Percentiles rank a stretch among this genome's conserved stretches.
Evolutionary conservation across 2,329 filamentous ascomycete genomes (phyloP).

Genomic region (Nannizziopsis barbatae): DNA sequence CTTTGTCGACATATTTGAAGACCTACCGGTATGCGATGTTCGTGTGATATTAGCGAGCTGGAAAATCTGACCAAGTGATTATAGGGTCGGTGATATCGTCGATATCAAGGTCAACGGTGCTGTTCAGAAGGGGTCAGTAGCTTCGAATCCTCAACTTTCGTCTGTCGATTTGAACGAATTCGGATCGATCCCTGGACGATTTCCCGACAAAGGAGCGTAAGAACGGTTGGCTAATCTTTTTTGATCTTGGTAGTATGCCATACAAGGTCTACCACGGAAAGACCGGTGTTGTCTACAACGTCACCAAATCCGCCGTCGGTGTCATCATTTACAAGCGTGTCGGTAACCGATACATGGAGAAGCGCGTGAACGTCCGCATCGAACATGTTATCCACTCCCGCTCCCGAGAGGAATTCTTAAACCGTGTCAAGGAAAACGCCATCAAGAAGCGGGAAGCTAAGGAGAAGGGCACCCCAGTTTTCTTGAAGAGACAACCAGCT

Average conservation of each 20-base stretch:
- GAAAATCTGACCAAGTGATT: constrained; percentile 16
- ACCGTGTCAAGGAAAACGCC: constrained; percentile 93
- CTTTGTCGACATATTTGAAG: constrained; percentile 85
- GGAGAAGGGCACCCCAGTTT: constrained; percentile 71
- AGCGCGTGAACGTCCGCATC: constrained; percentile 97
- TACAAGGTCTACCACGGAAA: constrained; percentile 99
- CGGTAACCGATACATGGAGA: constrained; percentile 99
- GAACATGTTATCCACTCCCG: constrained; percentile 94
- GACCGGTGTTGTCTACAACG: constrained; percentile 97
- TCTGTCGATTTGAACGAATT: too few species aligned
- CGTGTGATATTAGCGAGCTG: constrained; percentile 15
- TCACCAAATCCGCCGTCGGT: constrained; percentile 93
- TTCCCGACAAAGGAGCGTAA: background rate
- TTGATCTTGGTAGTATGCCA: constrained; percentile 59
- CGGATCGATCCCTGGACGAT: background rate
- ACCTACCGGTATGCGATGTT: constrained; percentile 63
- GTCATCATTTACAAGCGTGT: constrained; percentile 99
- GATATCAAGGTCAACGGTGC: constrained; percentile 98
- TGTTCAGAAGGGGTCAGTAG: constrained; percentile 85
- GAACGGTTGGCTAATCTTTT: constrained; percentile 6
- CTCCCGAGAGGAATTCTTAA: constrained; percentile 92
- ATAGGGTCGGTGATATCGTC: constrained; percentile 91
- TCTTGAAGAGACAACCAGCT: constrained; percentile 83
- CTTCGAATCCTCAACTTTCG: constrained; percentile 4
- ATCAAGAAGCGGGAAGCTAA: constrained; percentile 87